phyloP scores from a whole-genome alignment of 805 yeast genomes.

The Starmerella roubikii region DNA sequence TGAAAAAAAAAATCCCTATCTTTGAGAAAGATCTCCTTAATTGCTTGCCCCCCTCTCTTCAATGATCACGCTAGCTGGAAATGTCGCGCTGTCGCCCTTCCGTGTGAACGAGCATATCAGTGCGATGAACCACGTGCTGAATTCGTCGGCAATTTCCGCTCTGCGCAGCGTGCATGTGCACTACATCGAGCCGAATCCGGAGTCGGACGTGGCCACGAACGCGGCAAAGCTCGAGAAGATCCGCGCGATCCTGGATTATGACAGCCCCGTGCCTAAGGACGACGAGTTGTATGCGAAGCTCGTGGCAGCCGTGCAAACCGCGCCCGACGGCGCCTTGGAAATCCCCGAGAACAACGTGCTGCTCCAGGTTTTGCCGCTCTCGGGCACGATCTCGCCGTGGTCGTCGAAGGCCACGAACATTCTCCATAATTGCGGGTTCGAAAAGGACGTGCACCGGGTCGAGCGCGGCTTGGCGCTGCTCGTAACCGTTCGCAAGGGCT shows the following conservation, averaged over 20 bases:
- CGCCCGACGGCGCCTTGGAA: constrained; percentile 1
- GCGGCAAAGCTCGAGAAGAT: constrained; percentile 31
- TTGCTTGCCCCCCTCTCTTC: background rate
- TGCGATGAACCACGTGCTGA: constrained; percentile 60
- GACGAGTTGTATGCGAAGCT: constrained; percentile 35
- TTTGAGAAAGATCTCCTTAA: too few species aligned
- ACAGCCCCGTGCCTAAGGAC: constrained; percentile 42
- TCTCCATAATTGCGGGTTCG: constrained; percentile 73
- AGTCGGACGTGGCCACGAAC: constrained; percentile 23
- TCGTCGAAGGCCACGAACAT: constrained; percentile 97
- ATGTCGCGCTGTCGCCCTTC: constrained; percentile 76
- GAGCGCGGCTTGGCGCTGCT: constrained; percentile 81
- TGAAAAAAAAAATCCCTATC: too few species aligned
- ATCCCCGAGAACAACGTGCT: constrained; percentile 34
- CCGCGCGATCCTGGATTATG: constrained; percentile 58
- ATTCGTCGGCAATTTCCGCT: constrained; percentile 50
- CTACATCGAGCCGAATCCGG: constrained; percentile 48
- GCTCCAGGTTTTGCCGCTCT: constrained; percentile 72
- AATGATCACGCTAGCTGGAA: constrained; percentile 38
- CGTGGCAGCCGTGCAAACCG: constrained; percentile 25
- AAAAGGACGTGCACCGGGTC: constrained; percentile 56
- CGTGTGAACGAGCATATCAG: constrained; percentile 60
- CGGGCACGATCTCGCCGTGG: constrained; percentile 98
- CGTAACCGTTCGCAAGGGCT: constrained; percentile 57
- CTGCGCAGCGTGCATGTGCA: constrained; percentile 70